Evolutionary conservation across 805 yeast genomes (phyloP).

Genomic region (Allodekkera sacchari): DNA sequence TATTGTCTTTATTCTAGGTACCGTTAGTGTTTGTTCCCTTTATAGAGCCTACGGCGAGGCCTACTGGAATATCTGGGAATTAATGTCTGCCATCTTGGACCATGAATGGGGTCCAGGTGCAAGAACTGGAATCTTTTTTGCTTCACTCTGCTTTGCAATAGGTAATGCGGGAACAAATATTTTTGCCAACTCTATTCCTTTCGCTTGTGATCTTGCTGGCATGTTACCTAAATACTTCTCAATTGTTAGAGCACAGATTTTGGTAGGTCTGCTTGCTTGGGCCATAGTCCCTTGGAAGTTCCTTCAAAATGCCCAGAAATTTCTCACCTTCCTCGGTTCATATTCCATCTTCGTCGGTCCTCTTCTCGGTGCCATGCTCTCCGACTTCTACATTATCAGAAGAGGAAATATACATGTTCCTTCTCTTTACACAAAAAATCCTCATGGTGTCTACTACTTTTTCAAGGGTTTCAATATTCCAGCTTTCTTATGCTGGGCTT

Average conservation of each 20-base stretch:
- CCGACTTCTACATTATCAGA: conserved; percentile 34
- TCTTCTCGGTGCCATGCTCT: conserved; percentile 28
- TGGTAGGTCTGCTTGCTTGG: conserved; percentile 27
- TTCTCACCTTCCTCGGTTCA: conserved; percentile 20
- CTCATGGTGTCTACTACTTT: conserved; percentile 26
- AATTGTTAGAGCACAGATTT: conserved; percentile 37
- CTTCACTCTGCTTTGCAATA: conserved; percentile 31
- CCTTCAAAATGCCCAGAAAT: conserved; percentile 26
- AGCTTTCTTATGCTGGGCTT: conserved; percentile 12
- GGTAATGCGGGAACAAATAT: conserved; percentile 33
- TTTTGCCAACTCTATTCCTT: conserved; percentile 32
- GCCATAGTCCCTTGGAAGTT: conserved; percentile 34
- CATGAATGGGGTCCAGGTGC: conserved; percentile 29
- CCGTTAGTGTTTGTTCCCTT: conserved; percentile 37
- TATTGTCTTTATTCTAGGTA: conserved; percentile 28
- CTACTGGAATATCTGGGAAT: conserved; percentile 39
- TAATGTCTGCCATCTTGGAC: conserved; percentile 30
- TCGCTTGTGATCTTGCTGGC: conserved; percentile 44
- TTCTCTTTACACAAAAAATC: conserved; percentile 29
- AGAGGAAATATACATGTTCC: conserved; percentile 29
- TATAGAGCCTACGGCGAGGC: conserved; percentile 17
- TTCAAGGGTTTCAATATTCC: conserved; percentile 10
- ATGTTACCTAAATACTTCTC: conserved; percentile 35
- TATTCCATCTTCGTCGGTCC: conserved; percentile 33
- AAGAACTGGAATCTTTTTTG: conserved; percentile 43